A percentile compares a stretch with the other conserved stretches of the same genome.
These are phyloP conservation scores for Hyphopichia buzzinii DNA, from an alignment of 1,139 yeast species.

Conservation along the genomic window DNA sequence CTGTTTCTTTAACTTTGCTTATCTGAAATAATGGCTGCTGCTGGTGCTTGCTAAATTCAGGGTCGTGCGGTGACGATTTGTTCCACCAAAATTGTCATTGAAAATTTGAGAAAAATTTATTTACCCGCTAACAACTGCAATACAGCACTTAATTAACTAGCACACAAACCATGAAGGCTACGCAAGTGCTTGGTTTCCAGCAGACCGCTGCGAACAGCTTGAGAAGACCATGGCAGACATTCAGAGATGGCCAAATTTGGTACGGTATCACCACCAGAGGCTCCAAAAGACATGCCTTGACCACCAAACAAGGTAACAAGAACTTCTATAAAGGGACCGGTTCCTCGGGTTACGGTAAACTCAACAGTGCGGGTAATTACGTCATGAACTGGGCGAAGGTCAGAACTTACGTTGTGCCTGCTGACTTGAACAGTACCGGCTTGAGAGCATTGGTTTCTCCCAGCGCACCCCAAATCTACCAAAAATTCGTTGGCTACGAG, in stretches of 20 bases:
- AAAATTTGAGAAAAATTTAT: not conserved
- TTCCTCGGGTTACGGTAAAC: slow-evolving; percentile 86
- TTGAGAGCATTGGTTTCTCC: slow-evolving; percentile 74
- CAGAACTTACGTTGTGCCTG: slow-evolving; percentile 86
- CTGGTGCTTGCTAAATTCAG: not conserved
- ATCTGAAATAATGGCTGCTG: not conserved
- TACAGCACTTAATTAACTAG: too few relatives aligned
- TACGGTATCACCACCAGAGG: slow-evolving; percentile 79
- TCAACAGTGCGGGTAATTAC: slow-evolving; percentile 73
- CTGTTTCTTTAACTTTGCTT: not conserved
- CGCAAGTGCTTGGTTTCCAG: slow-evolving; percentile 51
- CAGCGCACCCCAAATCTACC: slow-evolving; percentile 67
- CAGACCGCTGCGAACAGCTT: slow-evolving; percentile 50
- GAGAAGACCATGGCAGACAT: slow-evolving; percentile 88
- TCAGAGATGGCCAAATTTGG: slow-evolving; percentile 78
- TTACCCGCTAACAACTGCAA: too few relatives aligned
- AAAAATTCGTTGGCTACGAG: slow-evolving; percentile 64
- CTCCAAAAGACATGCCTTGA: slow-evolving; percentile 78
- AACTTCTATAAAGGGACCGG: slow-evolving; percentile 94
- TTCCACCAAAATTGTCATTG: too few relatives aligned
- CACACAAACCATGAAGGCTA: slow-evolving; percentile 55
- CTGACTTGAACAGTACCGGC: slow-evolving; percentile 36
- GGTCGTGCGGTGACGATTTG: not conserved
- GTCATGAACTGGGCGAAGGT: slow-evolving; percentile 81
- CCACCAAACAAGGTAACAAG: slow-evolving; percentile 94